Evolutionary conservation across 352 stramenopile genomes (phyloP), one percentile per base, ranked within the genome.

Genomic region (Globisporangium emineosum): DNA sequence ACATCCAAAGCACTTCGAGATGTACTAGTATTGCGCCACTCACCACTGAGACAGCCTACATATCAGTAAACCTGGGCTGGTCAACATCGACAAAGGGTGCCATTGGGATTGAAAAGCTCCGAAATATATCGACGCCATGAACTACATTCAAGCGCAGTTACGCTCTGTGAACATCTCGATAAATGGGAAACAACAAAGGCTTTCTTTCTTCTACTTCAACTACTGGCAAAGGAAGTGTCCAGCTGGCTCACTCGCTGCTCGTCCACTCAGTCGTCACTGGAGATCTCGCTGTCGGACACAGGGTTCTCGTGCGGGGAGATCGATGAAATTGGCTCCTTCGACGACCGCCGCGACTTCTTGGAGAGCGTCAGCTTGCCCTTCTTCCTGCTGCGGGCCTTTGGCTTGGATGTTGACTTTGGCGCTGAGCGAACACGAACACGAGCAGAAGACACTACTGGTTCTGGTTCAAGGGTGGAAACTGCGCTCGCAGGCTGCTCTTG

Each of bases 231-330:
- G 25, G n/a, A 9, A 12, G 7, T 6, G n/a, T 6, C 10, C 19
- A 1, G 23, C 45, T 47, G 12, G 29, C 23, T 49, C 29, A 33
- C 35, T 19, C 13, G 13, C 15, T 10, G 10, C 13, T 12, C 17
- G n/a, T 17, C 0, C 5, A 47, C 19, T 23, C 40, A 47, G 40
- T 55, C 37, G 10, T 59, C 42, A 32, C 13, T 66, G n/a, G 60
- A 66, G 40, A 66, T 40, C 27, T 57, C 54, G 47, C 55, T 68
- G 55, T 68, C 62, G 19, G 45, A 58, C 27, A 59, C 47, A 35
- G 62, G 62, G 8, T 68, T 59, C 29, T 63, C 62, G 49, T 68
- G 62, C 55, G 62, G 62, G 33, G 62, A 68, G 43, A 59, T 59
- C n/a, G 45, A 45, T 19, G 62, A 68, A 37, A 63, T 35, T 21